Base-by-base conservation (phyloP, 257 asterid genomes). In the Jacaranda mimosifolia region DNA sequence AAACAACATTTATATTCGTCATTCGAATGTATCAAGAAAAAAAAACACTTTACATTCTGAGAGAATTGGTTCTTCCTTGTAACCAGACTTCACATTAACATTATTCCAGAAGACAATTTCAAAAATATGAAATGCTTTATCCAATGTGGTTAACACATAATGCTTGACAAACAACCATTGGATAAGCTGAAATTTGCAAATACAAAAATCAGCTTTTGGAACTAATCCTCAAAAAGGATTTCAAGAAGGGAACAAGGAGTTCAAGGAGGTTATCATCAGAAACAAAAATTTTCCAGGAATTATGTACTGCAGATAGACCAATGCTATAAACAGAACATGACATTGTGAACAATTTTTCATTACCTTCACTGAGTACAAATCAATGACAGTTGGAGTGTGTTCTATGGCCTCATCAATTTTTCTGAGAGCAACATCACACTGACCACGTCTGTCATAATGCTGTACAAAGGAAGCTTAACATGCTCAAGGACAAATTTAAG, bases 381-480 rank as follows among this genome's bases (percentile, higher is more conserved):
- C 99, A 72, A 96, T 96, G 51, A 89, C 99, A 11, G 99, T 96
- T 13, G 99, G 99, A 68, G 99, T 93, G 86, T 96, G 99, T 68
- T 86, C 87, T 67, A 96, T 84, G 81, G 99, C 99, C 91, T 93
- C 98, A 1, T 93, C 97, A 73, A 93, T 90, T 88, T 89, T 96
- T 72, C 77, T 74, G 53, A 91, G 87, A 76, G 99, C 98, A 80
- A 84, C 72, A 52, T 87, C 98, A 84, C 81, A 89, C 77, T 87
- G 91, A 63, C 97, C 86, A 57, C 97, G 82, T 77, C 94, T 90
- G 74, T 96, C 98, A 83, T 93, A 96, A 81, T 96, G 99, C 99
- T 96, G 96, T 86, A 90, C 43, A 58, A 75, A 81, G 57, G 63
- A 85, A 70, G 74, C 51, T 38, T 63, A 72, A 64, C 73, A 74